A percentile compares a stretch with the other conserved stretches of the same genome.
phyloP scores from a whole-genome alignment of 176 grass and related monocot genomes.

The Phoenix dactylifera region DNA sequence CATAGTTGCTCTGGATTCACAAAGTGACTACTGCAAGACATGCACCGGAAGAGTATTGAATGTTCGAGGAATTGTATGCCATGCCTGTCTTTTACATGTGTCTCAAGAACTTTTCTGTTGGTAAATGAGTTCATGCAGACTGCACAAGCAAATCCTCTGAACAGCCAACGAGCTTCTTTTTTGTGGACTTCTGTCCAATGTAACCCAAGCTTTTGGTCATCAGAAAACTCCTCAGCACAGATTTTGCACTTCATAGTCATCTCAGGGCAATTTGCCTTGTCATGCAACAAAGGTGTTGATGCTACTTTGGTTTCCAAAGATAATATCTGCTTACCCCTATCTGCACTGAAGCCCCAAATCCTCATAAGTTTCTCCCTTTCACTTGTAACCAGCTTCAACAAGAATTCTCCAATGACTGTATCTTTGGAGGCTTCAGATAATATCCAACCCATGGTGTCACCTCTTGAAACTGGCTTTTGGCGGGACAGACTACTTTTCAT shows the following conservation, averaged over 20 bases:
- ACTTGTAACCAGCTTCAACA: slow-evolving; percentile 68
- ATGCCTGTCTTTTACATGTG: slow-evolving; percentile 78
- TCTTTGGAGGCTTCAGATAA: slow-evolving; percentile 58
- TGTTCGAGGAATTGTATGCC: slow-evolving; percentile 68
- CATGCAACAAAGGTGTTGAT: slow-evolving; percentile 7
- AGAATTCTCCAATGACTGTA: slow-evolving; percentile 52
- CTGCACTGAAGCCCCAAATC: slow-evolving; percentile 54
- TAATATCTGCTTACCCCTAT: slow-evolving; percentile 36
- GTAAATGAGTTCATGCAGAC: slow-evolving; percentile 84
- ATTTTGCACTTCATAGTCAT: slow-evolving; percentile 65
- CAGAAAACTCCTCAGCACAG: slow-evolving; percentile 54
- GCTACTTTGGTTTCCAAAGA: slow-evolving; percentile 31
- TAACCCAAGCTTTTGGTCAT: slow-evolving; percentile 59
- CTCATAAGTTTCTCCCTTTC: slow-evolving; percentile 80
- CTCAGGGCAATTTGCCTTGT: slow-evolving; percentile 24
- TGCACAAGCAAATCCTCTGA: slow-evolving; percentile 95
- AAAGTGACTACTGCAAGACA: slow-evolving; percentile 72
- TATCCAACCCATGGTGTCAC: slow-evolving; percentile 47
- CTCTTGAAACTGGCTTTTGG: slow-evolving; percentile 36
- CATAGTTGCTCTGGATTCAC: slow-evolving; percentile 74
- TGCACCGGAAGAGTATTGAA: slow-evolving; percentile 80
- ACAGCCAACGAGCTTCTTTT: slow-evolving; percentile 84
- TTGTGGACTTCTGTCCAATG: slow-evolving; percentile 87
- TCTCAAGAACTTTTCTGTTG: slow-evolving; percentile 85
- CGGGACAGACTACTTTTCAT: slow-evolving; percentile 58